Base-by-base conservation (phyloP, 495 filamentous ascomycete species). In the Penicillium simplicissimum region DNA sequence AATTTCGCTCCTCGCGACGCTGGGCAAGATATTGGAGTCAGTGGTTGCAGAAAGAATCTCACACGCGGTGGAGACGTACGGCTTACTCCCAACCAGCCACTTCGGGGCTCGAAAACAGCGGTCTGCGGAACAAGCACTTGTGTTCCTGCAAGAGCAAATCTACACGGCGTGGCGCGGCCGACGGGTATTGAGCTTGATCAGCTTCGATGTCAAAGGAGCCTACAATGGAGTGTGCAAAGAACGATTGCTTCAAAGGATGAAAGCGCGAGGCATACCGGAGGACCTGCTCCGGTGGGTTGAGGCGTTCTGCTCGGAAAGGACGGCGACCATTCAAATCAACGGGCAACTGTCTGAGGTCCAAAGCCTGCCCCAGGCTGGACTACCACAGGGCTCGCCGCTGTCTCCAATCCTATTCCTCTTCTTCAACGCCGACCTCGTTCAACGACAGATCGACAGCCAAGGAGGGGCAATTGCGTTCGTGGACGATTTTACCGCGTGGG, bases 191-290 rank as follows among this genome's bases (percentile, higher is more conserved):
- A 74, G 65, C 42, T n/a, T 79, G 53, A 67, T 78, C 55, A 73
- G 63, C 57, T 78, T 79, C 51, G 73, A 80, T 67, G 71, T 78
- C 21, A 77, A 78, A 62, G 75, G 75, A 11, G 77, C 71, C 45
- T 80, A 77, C 58, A 78, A 79, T 43, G 60, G 72, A 6, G 74
- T 80, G 13, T 67, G 53, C 42, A 75, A 69, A 54, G 70, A 70
- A 62, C 61, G 65, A 63, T 45, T 76, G 43, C 42, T 75, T 40
- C 59, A 72, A 51, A 73, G 72, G 58, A 59, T 79, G 19, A 66
- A 60, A 61, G 64, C 66, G 28, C 51, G 69, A 67, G 62, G 67
- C 19, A 74, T 79, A 53, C 70, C 68, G 11, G 60, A 67, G 13
- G 57, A 19, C 10, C 59, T 78, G 40, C 55, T 65, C 67, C 56